Evolutionary conservation across 345 rosid species (phyloP).

Genomic region (Sisymbrium altissimum): DNA sequence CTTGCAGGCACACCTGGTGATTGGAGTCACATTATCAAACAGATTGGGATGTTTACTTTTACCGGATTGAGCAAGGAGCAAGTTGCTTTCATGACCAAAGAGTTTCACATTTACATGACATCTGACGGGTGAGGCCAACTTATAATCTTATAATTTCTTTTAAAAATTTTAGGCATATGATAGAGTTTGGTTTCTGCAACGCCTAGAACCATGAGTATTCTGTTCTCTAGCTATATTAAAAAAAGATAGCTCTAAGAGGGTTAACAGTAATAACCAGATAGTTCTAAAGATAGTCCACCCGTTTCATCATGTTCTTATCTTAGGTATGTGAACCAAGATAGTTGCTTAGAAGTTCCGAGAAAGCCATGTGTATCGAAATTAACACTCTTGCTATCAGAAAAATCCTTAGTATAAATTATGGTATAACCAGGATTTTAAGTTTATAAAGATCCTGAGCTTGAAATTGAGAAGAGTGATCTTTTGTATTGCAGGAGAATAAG

Average conservation of each 20-base stretch:
- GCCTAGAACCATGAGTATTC: background rate
- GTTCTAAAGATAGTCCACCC: background rate
- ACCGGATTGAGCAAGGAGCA: conserved; percentile 65
- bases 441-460: background rate
- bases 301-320: background rate
- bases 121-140: conserved; percentile 55
- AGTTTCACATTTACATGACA: conserved; percentile 71
- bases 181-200: background rate
- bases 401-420: too few species aligned
- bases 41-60: conserved; percentile 79
- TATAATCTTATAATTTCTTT: background rate
- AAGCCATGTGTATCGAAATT: background rate
- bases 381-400: too few species aligned
- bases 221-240: background rate
- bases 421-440: background rate
- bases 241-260: background rate
- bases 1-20: conserved; percentile 75
- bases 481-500: conserved; percentile 68
- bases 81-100: conserved; percentile 65
- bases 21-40: conserved; percentile 78
- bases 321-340: background rate
- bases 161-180: background rate
- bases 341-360: background rate
- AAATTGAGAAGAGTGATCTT: background rate
- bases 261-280: background rate